Base-by-base conservation (phyloP, 805 yeast species). In the Sugiyamaella smithiae region DNA sequence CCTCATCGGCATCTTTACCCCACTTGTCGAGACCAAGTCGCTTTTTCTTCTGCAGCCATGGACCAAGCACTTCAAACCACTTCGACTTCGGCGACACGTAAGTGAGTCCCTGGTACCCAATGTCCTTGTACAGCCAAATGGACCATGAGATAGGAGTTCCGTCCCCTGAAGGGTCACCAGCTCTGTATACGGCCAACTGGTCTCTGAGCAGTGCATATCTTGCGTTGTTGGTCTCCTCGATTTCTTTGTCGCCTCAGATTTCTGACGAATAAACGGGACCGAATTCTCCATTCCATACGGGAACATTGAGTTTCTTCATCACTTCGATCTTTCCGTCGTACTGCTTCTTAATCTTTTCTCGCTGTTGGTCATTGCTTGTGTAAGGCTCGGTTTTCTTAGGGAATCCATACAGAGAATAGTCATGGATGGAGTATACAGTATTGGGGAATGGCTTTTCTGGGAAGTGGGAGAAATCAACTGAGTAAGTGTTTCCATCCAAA, bases 251-350 rank as follows among this genome's bases (percentile, higher is more conserved):
- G 17, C 77, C 77, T 47, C 79, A 64, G n/a, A 28, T 44, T 20
- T 51, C 50, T 9, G 74, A 65, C 14, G 76, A 71, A 56, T 74
- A 73, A 29, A 76, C 77, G 6, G 80, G 78, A 28, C 80, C 78
- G 58, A 75, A 73, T 59, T 76, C 77, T 25, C 80, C 80, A 58
- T 74, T 74, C 80, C 80, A 76, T 16, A 75, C 77, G 2, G 80
- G 78, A 7, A 74, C 76, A 11, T 67, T 57, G 50, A 65, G 56
- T 31, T 66, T 53, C 33, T 54, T 56, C 71, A 72, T 72, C 59
- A 66, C 72, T 52, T 73, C 72, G 51, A 75, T 58, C 58, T 76
- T 76, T 43, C 77, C 59, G 35, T 68, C 60, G 56, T 72, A 76
- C 54, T 68, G 74, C n/a, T 48, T 46, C 47, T 63, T 54, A 46